A percentile compares a stretch with the other conserved stretches of the same genome.
phyloP scores from a whole-genome alignment of 345 rosid species.

The Camelina laxa region DNA sequence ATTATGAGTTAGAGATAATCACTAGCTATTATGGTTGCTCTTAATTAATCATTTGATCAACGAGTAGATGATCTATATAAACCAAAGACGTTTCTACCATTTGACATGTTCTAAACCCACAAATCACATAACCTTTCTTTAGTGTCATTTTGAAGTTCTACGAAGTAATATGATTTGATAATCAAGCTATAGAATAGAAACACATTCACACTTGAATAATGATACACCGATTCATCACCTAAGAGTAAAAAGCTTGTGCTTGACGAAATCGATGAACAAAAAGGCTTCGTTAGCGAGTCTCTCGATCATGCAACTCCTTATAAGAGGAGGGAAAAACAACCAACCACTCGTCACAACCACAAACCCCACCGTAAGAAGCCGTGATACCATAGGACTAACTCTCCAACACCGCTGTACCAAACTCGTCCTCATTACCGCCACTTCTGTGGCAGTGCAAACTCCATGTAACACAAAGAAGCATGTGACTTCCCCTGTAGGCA shows the following conservation, averaged over 20 bases:
- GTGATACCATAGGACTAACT: constrained; percentile 35
- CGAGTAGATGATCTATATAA: too few relatives aligned
- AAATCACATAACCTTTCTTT: background rate
- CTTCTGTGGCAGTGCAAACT: constrained; percentile 40
- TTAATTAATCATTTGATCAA: too few relatives aligned
- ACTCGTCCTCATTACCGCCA: constrained; percentile 7
- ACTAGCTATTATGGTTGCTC: too few relatives aligned
- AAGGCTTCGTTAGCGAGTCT: constrained; percentile 30
- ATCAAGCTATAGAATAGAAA: background rate
- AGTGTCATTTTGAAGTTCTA: background rate
- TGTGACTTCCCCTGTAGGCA: constrained; percentile 49
- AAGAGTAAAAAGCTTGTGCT: background rate
- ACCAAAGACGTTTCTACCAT: too few relatives aligned
- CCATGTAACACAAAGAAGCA: constrained; percentile 52
- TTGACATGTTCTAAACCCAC: too few relatives aligned
- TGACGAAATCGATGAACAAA: constrained; percentile 21
- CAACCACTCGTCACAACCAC: constrained; percentile 43
- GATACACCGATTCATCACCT: background rate
- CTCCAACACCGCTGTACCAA: constrained; percentile 13
- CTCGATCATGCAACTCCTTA: constrained; percentile 28
- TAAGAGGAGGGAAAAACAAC: constrained; percentile 50
- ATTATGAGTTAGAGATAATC: too few relatives aligned
- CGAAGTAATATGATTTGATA: background rate
- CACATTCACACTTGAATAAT: background rate
- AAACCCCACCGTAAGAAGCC: constrained; percentile 44